Conservation (phyloP, 345 rosid genomes). For the Alliaria petiolata region DNA sequence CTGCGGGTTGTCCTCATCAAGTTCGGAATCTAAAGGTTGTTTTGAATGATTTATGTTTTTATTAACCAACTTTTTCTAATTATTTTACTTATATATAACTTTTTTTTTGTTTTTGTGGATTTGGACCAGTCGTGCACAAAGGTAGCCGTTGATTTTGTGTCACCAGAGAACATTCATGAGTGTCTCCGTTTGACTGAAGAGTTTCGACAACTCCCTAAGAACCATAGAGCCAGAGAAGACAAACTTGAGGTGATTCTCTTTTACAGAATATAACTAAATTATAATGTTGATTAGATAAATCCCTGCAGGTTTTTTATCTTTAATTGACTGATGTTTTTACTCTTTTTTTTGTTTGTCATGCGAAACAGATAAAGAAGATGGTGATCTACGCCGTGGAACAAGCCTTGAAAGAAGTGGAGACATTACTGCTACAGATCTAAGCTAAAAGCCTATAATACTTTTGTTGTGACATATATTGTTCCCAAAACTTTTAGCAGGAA, state of each 20-base stretch:
- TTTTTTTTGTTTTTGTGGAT: not conserved
- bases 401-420: constrained; percentile 26
- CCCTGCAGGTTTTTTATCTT: not conserved
- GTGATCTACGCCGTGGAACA: constrained; percentile 24
- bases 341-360: not conserved
- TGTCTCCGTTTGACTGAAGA: constrained; percentile 85
- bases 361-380: constrained; percentile 31
- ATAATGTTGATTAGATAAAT: not conserved
- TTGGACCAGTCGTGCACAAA: constrained; percentile 81
- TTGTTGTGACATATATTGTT: not conserved
- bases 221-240: constrained; percentile 86
- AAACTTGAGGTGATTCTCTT: constrained; percentile 84
- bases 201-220: constrained; percentile 80
- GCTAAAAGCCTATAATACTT: not conserved
- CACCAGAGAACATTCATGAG: constrained; percentile 75
- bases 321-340: not conserved
- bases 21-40: constrained; percentile 89
- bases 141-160: constrained; percentile 90
- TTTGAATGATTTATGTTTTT: not conserved
- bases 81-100: not conserved
- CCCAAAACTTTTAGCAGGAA: not conserved
- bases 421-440: constrained; percentile 4
- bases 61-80: not conserved
- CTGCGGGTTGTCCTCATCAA: constrained; percentile 99
- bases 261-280: too few relatives aligned